These are phyloP conservation scores for Centrapalus pauciflorus DNA, from an alignment of 129 eudicot species.

Conservation along the genomic window DNA sequence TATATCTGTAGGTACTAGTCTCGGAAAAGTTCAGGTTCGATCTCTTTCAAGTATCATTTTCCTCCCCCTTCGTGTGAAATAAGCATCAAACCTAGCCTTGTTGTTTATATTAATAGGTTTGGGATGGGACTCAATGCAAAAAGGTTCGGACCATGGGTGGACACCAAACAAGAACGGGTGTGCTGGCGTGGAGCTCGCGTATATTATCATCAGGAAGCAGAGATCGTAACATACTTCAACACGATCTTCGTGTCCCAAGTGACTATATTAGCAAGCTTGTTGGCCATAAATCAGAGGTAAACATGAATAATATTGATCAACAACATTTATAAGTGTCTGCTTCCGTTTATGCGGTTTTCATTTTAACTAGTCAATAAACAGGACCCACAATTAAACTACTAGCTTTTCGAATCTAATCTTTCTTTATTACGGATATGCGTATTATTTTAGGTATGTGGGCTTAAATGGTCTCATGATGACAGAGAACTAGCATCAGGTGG, in stretches of 20 bases:
- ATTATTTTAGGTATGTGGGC: slow-evolving; percentile 74
- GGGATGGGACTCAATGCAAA: slow-evolving; percentile 99
- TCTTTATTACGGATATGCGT: not conserved
- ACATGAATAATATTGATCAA: not conserved
- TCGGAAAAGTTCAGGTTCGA: slow-evolving; percentile 90
- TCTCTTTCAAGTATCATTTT: not conserved
- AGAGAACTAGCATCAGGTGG: slow-evolving; percentile 99
- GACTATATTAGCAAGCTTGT: slow-evolving; percentile 89
- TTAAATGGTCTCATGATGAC: slow-evolving; percentile 99
- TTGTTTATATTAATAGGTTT: slow-evolving; percentile 41
- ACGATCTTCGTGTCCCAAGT: slow-evolving; percentile 86
- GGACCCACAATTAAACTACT: not conserved
- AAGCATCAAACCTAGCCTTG: not conserved
- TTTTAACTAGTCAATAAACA: not conserved
- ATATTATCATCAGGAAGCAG: slow-evolving; percentile 93
- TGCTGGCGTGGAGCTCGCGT: slow-evolving; percentile 92
- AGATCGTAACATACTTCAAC: slow-evolving; percentile 93
- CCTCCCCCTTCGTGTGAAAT: not conserved
- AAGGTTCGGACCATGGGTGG: slow-evolving; percentile 88
- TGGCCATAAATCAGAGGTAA: slow-evolving; percentile 97
- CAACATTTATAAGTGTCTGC: not conserved
- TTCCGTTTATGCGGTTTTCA: not conserved
- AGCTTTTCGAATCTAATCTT: not conserved
- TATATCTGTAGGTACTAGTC: slow-evolving; percentile 85
- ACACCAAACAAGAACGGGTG: slow-evolving; percentile 96